Evolutionary conservation across 192 early-diverging fungal species (phyloP), one percentile per base, ranked within the genome.

Genomic region (Pecoramyces ruminantium): DNA sequence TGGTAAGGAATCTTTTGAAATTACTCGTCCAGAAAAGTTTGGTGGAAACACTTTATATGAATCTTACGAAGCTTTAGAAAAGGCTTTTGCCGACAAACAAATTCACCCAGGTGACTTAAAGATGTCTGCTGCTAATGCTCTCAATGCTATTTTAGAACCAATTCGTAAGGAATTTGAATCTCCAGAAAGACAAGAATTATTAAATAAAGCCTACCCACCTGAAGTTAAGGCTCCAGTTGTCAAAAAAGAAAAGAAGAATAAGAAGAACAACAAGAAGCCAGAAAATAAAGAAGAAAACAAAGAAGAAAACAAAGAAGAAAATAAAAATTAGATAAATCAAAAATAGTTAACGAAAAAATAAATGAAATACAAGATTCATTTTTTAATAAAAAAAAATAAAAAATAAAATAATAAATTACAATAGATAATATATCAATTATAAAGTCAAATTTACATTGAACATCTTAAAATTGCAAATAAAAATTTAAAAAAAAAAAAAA

Each of bases 41-140:
- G 98, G 98, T 34, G 98, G 98, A 12, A 88, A 97, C 86, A 86
- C 92, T 58, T 84, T 87, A 42, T 99, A 94, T 88, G 89, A 81
- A 21, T 84, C 78, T 80, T 95, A 86, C 82, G 88, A 94, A 80
- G 86, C 86, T 12, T 86, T 99, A 40, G 93, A 96, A 86, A 85
- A 92, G 29, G 96, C 95, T 81, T 99, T 97, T 84, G 89, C 86
- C 67, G 93, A 92, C 11, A 93, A 94, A 88, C 89, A 91, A 83
- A 87, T 99, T 28, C 96, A 97, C 85, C 98, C 98, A 18, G 93
- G 93, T 25, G 98, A 99, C 85, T 90, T 99, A 80, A 99, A 99
- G 89, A 90, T 87, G 81, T 92, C 93, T 81, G 93, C 93, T 3
- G 88, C 93, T 4, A 90, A 93, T 28, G 92, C 94, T 2, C 87